phyloP scores from a whole-genome alignment of 495 filamentous ascomycete genomes.

The Penicillium tannophilum region DNA sequence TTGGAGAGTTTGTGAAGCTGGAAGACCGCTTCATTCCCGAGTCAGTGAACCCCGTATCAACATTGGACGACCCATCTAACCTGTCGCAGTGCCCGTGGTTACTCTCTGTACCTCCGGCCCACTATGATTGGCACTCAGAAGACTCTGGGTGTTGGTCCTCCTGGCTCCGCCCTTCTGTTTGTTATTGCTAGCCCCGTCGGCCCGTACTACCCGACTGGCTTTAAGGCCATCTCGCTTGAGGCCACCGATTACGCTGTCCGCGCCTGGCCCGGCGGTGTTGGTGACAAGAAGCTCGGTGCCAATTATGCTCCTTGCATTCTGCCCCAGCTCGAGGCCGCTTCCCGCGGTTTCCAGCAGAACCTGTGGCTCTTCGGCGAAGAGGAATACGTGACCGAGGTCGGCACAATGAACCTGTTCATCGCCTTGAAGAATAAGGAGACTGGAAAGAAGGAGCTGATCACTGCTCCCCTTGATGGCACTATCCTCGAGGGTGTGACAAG shows the following conservation, averaged over 20 bases:
- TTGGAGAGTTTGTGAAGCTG: constrained; percentile 73
- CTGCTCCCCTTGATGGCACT: constrained; percentile 93
- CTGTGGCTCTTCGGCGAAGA: constrained; percentile 95
- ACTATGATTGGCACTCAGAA: constrained; percentile 96
- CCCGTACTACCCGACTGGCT: constrained; percentile 96
- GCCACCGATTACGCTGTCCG: constrained; percentile 93
- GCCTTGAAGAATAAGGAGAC: constrained; percentile 78
- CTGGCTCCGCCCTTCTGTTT: constrained; percentile 87
- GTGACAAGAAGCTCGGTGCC: constrained; percentile 95
- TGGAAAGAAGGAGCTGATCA: constrained; percentile 86
- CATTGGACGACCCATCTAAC: background rate
- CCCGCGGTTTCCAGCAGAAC: constrained; percentile 94
- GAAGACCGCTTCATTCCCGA: constrained; percentile 88
- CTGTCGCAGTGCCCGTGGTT: constrained; percentile 62
- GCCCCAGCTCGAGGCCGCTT: constrained; percentile 87
- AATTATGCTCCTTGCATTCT: constrained; percentile 98
- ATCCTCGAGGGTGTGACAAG: constrained; percentile 93
- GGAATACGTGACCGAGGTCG: constrained; percentile 92
- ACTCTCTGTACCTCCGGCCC: constrained; percentile 91
- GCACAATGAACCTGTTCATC: constrained; percentile 97
- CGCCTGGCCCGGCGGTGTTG: constrained; percentile 96
- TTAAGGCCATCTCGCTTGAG: constrained; percentile 93
- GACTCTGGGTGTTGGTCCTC: constrained; percentile 87
- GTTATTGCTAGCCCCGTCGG: constrained; percentile 96
- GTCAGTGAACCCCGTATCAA: constrained; percentile 35